Conservation (phyloP, 257 asterid genomes). For the Pogostemon cablin region DNA sequence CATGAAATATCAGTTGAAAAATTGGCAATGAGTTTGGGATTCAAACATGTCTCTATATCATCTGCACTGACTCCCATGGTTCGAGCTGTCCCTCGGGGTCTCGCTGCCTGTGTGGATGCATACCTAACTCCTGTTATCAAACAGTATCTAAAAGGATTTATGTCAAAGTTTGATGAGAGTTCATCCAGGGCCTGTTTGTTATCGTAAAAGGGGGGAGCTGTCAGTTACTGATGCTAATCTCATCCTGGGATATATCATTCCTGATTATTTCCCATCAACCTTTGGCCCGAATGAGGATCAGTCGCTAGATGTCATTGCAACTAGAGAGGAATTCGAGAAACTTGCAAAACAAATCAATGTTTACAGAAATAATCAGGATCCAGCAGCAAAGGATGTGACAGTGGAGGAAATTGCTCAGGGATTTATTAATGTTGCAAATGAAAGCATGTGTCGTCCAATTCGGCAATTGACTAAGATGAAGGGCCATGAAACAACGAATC, state of each 20-base stretch:
- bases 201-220: conserved; percentile 88
- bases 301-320: conserved; percentile 69
- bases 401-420: conserved; percentile 95
- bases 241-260: conserved; percentile 79
- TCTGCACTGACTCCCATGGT: conserved; percentile 97
- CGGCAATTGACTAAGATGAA: conserved; percentile 96
- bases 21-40: conserved; percentile 79
- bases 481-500: conserved; percentile 92
- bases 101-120: conserved; percentile 95
- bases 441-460: conserved; percentile 96
- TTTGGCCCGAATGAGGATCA: conserved; percentile 91
- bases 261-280: conserved; percentile 87
- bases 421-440: conserved; percentile 86
- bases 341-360: conserved; percentile 76
- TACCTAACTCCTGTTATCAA: conserved; percentile 94
- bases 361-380: conserved; percentile 74
- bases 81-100: conserved; percentile 98
- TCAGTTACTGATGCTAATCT: conserved; percentile 97
- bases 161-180: conserved; percentile 91
- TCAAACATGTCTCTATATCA: conserved; percentile 87
- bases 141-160: conserved; percentile 82
- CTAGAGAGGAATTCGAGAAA: conserved; percentile 70
- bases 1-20: conserved; percentile 72
- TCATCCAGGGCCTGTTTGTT: conserved; percentile 98
- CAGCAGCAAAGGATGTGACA: conserved; percentile 72